Evolutionary conservation across 805 yeast species (phyloP), one percentile per base, ranked within the genome.

Genomic region (Nakazawaea peltata): DNA sequence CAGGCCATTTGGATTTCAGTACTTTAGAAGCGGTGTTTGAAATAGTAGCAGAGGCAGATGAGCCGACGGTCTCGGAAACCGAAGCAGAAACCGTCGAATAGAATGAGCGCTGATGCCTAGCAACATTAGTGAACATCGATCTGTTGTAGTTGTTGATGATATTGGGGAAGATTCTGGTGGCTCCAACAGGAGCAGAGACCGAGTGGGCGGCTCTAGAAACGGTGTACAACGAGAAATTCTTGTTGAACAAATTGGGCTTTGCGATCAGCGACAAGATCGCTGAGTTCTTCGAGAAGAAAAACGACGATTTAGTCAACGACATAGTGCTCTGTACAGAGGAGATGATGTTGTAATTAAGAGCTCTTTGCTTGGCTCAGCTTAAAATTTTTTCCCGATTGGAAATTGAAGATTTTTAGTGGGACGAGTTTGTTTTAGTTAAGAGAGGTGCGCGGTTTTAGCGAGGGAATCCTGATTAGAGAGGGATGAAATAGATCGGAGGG

Each of bases 221-320:
- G 14, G 21, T 11, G 17, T 13, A 12, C 9, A 22, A 9, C 14
- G 30, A 32, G 11, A 21, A 26, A 28, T 26, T 31, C 15, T 31
- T 29, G 15, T 26, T 28, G 26, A 28, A 22, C 19, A 29, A 13
- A 17, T 8, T 36, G 15, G 17, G 33, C 17, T 19, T 27, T 4
- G 30, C 12, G 15, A 24, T 23, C 24, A 30, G 32, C 4, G 36
- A 25, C 13, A 27, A 3, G 10, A 74, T 67, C 17, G 71, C 56
- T 3, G 70, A 47, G 55, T 77, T 77, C 49, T 63, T 65, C 41
- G 75, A 62, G 53, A 77, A 77, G 61, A 70, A 76, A 54, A 74
- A 72, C 61, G 70, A 69, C 5, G 77, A 60, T 48, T 66, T 67
- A 30, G 74, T 67, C 32, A 76, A 53, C 46, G 51, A 48, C 58